These are phyloP conservation scores for Austroboletus festivus DNA, from an alignment of 768 basidiomycete genomes.

Conservation along the genomic window DNA sequence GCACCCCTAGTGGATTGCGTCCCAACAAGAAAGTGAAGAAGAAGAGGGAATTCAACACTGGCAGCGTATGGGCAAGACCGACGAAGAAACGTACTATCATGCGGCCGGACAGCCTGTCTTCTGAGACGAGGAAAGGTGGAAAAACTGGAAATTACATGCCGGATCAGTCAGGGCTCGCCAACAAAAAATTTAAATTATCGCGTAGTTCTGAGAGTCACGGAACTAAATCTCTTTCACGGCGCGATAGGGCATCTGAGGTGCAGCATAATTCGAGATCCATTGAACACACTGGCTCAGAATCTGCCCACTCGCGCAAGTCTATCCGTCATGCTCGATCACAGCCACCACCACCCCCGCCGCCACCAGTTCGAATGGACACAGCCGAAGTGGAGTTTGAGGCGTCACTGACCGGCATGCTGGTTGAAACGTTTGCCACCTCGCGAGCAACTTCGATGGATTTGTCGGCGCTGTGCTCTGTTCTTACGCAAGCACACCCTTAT, in stretches of 20 bases:
- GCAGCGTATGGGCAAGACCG: background rate
- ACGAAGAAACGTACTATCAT: conserved; percentile 7
- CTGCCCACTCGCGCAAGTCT: conserved; percentile 1
- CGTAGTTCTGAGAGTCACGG: background rate
- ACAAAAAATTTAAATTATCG: conserved; percentile 21
- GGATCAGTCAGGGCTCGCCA: conserved; percentile 10
- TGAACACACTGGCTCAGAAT: conserved; percentile 1
- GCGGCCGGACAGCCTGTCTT: background rate
- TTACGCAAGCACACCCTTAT: conserved; percentile 53
- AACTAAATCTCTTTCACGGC: no score
- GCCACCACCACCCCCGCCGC: background rate
- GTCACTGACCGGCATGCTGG: conserved; percentile 62
- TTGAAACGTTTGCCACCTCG: conserved; percentile 69
- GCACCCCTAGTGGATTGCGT: background rate
- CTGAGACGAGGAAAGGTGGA: conserved; percentile 1
- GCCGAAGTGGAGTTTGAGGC: conserved; percentile 26
- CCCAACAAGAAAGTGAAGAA: conserved; percentile 10
- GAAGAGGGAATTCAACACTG: background rate
- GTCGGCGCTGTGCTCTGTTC: conserved; percentile 47
- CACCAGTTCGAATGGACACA: conserved; percentile 13
- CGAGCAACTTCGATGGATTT: conserved; percentile 65
- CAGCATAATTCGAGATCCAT: no score
- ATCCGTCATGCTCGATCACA: background rate
- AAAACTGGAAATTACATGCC: background rate
- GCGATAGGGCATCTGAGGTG: background rate